Evolutionary conservation across 768 basidiomycete genomes (phyloP).

Genomic region (Mycena rebaudengoi): DNA sequence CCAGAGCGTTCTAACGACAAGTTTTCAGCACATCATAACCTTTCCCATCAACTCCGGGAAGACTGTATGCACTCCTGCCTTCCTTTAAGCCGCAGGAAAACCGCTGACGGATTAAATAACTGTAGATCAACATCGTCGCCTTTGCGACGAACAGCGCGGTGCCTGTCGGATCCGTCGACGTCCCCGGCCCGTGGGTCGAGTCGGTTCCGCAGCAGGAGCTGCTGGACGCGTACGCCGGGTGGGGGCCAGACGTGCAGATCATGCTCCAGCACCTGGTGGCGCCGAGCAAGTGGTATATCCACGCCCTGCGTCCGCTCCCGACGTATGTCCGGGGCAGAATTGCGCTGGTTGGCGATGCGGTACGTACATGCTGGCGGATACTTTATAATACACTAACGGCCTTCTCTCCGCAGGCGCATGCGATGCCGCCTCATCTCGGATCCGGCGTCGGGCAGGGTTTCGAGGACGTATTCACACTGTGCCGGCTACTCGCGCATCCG

Average conservation of each 20-base stretch:
- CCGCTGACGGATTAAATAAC: background rate
- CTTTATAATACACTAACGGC: background rate
- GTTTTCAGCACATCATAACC: slow-evolving; percentile 60
- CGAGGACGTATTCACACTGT: slow-evolving; percentile 61
- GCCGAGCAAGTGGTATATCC: slow-evolving; percentile 62
- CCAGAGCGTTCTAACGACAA: background rate
- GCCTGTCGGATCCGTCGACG: slow-evolving; percentile 35
- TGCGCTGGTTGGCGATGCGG: slow-evolving; percentile 63
- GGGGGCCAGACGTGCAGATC: slow-evolving; percentile 52
- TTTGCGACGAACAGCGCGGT: slow-evolving; percentile 45
- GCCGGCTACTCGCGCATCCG: slow-evolving; percentile 53
- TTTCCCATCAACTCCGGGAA: slow-evolving; percentile 55
- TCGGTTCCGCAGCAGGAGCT: slow-evolving; percentile 51
- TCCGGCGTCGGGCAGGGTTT: slow-evolving; percentile 68
- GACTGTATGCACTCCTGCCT: slow-evolving; percentile 47
- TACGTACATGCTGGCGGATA: slow-evolving; percentile 30
- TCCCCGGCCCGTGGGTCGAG: slow-evolving; percentile 52
- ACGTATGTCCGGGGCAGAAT: slow-evolving; percentile 54
- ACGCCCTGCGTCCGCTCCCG: slow-evolving; percentile 52
- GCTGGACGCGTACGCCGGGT: slow-evolving; percentile 50
- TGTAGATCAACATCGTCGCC: slow-evolving; percentile 57
- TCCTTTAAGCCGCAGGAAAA: background rate
- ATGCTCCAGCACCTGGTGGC: slow-evolving; percentile 53
- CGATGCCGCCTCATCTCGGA: slow-evolving; percentile 66
- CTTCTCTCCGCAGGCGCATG: slow-evolving; percentile 59